A percentile compares a stretch with the other conserved stretches of the same genome.
phyloP scores from a whole-genome alignment of 2,329 filamentous ascomycete species.

The Myriosclerotinia curreyana region DNA sequence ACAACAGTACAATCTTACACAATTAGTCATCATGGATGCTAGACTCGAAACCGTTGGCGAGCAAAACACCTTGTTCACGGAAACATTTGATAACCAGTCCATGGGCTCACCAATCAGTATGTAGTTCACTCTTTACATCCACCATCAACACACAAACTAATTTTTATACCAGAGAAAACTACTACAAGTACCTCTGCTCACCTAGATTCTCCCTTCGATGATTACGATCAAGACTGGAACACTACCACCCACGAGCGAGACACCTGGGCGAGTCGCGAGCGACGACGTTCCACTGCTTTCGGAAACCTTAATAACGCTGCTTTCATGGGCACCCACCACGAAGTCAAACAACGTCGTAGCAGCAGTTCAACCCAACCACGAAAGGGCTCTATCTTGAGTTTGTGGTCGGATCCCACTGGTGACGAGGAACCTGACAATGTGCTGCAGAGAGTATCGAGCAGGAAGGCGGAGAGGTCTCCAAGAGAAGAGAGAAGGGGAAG shows the following conservation, averaged over 20 bases:
- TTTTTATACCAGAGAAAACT: background rate
- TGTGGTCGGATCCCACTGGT: conserved; percentile 12
- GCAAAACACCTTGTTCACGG: background rate
- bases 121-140: background rate
- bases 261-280: conserved; percentile 11
- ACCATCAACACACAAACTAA: background rate
- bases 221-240: conserved; percentile 22
- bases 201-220: conserved; percentile 18
- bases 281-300: conserved; percentile 17
- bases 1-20: background rate
- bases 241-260: conserved; percentile 7
- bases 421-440: conserved; percentile 12
- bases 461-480: background rate
- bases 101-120: conserved; percentile 7
- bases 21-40: conserved; percentile 1
- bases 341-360: conserved; percentile 9
- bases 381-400: conserved; percentile 15
- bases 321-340: conserved; percentile 16
- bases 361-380: background rate
- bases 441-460: conserved; percentile 10
- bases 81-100: background rate
- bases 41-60: background rate
- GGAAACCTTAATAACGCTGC: conserved; percentile 11
- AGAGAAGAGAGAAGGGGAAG: conserved; percentile 6
- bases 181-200: background rate